Evolutionary conservation across 2,329 filamentous ascomycete genomes (phyloP).

Genomic region (Botrytis hyacinthi): DNA sequence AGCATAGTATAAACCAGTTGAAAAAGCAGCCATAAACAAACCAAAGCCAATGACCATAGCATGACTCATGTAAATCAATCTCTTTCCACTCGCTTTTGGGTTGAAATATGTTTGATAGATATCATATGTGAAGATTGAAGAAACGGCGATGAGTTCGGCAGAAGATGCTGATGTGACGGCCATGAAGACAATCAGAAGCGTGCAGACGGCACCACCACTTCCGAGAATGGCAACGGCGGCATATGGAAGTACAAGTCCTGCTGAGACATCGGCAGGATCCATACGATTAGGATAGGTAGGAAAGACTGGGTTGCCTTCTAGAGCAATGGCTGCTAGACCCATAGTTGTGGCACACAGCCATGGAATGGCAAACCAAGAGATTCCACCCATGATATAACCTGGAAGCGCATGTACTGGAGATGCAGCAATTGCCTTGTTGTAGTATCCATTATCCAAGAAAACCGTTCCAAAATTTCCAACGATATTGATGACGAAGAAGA

Average conservation of each 20-base stretch:
- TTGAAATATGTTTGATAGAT: slow-evolving; percentile 86
- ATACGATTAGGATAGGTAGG: slow-evolving; percentile 73
- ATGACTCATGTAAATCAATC: slow-evolving; percentile 79
- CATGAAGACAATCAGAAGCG: slow-evolving; percentile 82
- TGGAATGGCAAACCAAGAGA: slow-evolving; percentile 90
- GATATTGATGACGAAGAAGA: slow-evolving; percentile 90
- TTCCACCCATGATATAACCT: slow-evolving; percentile 77
- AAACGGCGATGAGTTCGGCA: slow-evolving; percentile 82
- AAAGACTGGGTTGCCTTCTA: slow-evolving; percentile 71
- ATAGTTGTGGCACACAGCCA: slow-evolving; percentile 88
- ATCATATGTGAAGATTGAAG: slow-evolving; percentile 85
- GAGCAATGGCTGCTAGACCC: slow-evolving; percentile 75
- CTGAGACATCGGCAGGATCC: slow-evolving; percentile 69
- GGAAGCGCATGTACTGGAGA: slow-evolving; percentile 82
- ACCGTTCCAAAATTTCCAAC: slow-evolving; percentile 78
- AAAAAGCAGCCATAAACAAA: slow-evolving; percentile 73
- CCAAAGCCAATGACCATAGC: slow-evolving; percentile 71
- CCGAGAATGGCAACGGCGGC: slow-evolving; percentile 82
- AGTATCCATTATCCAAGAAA: slow-evolving; percentile 85
- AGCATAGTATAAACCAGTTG: slow-evolving; percentile 61
- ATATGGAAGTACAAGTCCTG: slow-evolving; percentile 80
- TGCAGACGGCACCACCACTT: slow-evolving; percentile 74
- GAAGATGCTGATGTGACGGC: slow-evolving; percentile 78
- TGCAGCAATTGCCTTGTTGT: slow-evolving; percentile 91
- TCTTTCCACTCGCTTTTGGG: slow-evolving; percentile 69